A percentile compares a stretch with the other conserved stretches of the same genome.
These are phyloP conservation scores for Schwanniomyces polymorphus DNA, from an alignment of 805 yeast species.

Conservation along the genomic window DNA sequence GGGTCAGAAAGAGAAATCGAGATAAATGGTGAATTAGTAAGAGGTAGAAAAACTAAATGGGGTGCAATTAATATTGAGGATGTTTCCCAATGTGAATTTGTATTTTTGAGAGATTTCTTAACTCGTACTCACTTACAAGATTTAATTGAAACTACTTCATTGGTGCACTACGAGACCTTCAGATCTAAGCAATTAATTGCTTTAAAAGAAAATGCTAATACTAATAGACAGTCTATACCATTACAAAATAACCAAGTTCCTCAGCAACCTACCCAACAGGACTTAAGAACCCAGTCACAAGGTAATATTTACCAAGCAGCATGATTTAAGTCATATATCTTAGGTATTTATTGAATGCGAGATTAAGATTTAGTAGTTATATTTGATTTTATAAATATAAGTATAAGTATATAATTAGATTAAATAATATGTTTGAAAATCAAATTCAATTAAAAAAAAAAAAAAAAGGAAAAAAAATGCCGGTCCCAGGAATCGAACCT, in stretches of 20 bases:
- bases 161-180: conserved; percentile 87
- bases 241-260: conserved; percentile 1
- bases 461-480: conserved; percentile 28
- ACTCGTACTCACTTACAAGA: conserved; percentile 96
- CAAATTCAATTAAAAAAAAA: not conserved
- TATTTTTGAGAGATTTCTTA: conserved; percentile 87
- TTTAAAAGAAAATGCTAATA: conserved; percentile 82
- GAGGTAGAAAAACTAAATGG: conserved; percentile 94
- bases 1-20: conserved; percentile 83
- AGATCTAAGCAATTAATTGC: conserved; percentile 93
- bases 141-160: conserved; percentile 87
- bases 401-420: not conserved
- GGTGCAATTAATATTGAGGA: conserved; percentile 93
- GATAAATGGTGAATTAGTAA: conserved; percentile 74
- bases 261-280: conserved; percentile 2
- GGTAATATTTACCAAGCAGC: conserved; percentile 5
- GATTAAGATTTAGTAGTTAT: not conserved
- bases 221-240: conserved; percentile 36
- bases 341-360: not conserved
- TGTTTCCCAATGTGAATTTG: conserved; percentile 93
- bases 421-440: not conserved
- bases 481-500: conserved; percentile 54
- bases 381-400: not conserved
- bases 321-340: not conserved
- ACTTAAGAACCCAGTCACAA: conserved; percentile 2